Conservation (phyloP, 2,329 filamentous ascomycete species). For the Microsporum audouinii region DNA sequence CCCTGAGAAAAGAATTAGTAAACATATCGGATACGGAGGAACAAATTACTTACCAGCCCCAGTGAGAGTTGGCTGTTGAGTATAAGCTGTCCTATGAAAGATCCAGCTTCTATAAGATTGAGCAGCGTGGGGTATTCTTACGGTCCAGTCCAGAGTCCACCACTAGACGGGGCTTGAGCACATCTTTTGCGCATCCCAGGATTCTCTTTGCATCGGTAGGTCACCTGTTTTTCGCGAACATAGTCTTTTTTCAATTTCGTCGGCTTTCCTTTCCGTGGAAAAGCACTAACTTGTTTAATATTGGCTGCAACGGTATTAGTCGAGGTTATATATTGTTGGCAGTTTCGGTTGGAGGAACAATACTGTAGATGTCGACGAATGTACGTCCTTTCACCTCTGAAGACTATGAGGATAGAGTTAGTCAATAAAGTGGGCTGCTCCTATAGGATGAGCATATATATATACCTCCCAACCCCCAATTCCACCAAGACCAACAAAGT, state of each 20-base stretch:
- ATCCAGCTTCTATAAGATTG: no score
- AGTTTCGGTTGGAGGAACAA: not conserved
- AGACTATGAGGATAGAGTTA: not conserved
- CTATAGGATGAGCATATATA: not conserved
- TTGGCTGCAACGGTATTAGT: not conserved
- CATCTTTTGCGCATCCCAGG: not conserved
- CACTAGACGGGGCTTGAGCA: not conserved
- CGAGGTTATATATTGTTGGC: not conserved
- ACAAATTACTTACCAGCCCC: no score
- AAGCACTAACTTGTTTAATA: constrained; percentile 1
- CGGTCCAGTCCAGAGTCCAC: not conserved
- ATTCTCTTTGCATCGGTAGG: constrained; percentile 2
- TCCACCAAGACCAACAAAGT: not conserved
- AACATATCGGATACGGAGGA: not conserved
- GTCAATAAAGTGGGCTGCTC: not conserved
- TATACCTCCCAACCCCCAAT: not conserved
- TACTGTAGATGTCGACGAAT: not conserved
- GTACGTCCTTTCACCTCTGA: not conserved
- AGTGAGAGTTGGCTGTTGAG: not conserved
- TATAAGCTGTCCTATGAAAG: not conserved
- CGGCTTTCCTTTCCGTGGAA: not conserved
- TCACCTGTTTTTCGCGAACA: not conserved
- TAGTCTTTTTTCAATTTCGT: not conserved
- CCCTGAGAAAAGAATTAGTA: not conserved
- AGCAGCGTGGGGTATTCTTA: not conserved